Evolutionary conservation across 2,329 filamentous ascomycete species (phyloP), one percentile per base, ranked within the genome.

Genomic region (Dendrostoma leiphaemia): DNA sequence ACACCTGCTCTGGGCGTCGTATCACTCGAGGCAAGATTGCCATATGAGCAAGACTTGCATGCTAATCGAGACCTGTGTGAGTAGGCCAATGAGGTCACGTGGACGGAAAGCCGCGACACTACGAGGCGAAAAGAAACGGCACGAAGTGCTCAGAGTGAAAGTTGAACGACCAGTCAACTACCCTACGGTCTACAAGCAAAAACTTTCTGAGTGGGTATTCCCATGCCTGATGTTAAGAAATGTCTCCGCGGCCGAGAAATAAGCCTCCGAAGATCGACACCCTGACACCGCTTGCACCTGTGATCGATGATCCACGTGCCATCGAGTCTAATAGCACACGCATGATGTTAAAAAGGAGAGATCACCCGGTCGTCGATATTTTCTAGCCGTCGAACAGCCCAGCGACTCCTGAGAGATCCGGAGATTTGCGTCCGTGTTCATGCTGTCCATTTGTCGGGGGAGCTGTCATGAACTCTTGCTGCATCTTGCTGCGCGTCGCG

Each of bases 381-480:
- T 45, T 24, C 40, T 44, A 51, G 35, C n/a, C 38, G 26, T 59
- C 72, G 57, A 77, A 84, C 45, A 84, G 68, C 38, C 74, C 76
- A 6, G 81, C 79, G 15, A 84, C 75, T 0, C 80, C 80, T 48
- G 84, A 80, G 46, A 84, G 64, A 58, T 83, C 80, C 6, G 78
- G 79, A 0, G 73, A 79, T 48, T 65, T 64, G 46, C 40, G 46
- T 45, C 37, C 48, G 13, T 15, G 34, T 19, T 37, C 21, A 3
- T 47, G 49, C 6, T 64, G 67, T 12, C 66, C 66, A 10, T 64
- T 62, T 3, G 68, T 61, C n/a, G 70, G 60, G 9, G 73, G 69
- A n/a, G 74, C 75, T 48, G 75, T 84, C 82, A 87, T 84, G 61
- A 87, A 88, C 54, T 82, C 78, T 64, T 87, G 82, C 5, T 83